Evolutionary conservation across 345 rosid genomes (phyloP), one percentile per base, ranked within the genome.

Genomic region (Microthlaspi erraticum): DNA sequence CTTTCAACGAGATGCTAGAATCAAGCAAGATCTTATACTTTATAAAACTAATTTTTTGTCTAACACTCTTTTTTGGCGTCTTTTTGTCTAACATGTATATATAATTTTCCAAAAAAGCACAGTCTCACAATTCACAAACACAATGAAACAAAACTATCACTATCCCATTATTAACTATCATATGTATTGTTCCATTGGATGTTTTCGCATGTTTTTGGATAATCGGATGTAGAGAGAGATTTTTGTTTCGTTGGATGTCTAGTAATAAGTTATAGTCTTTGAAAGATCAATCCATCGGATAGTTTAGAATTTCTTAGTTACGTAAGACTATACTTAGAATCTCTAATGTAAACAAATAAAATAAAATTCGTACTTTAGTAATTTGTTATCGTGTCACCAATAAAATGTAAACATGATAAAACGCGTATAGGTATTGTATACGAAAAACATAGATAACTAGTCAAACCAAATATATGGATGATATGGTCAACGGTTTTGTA

Each of bases 381-480:
- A 8, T 23, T 32, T 29, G 29, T 4, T 11, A 12, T 49, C 32
- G 54, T 31, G 32, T 50, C 54, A 50, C 54, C 54, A 50, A 49
- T 14, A 50, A 50, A 48, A 48, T 10, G 19, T 32, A 50, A 50
- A 26, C 4, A 26, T 26, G 29, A 26, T 26, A 26, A 23, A 26
- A 26, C 29, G 29, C 29, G 4, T 26, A 26, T 26, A 26, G 3
- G 3, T 26, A 26, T 5, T 26, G 29, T 3, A 2, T 3, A 26
- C 4, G 29, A 26, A 26, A 26, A 26, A 26, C 36, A 11, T 51
- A 51, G 36, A 26, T 32, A 32, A 50, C 59, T 67, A 54, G 42
- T 54, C 62, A 67, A 55, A 12, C 43, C 43, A 55, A 67, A 67
- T 32, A 61, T 45, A 3, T 63, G 29, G 39, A 43, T 29, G 26